Evolutionary conservation across 2,329 filamentous ascomycete species (phyloP), one percentile per base, ranked within the genome.

Genomic region (Colletotrichum shisoi): DNA sequence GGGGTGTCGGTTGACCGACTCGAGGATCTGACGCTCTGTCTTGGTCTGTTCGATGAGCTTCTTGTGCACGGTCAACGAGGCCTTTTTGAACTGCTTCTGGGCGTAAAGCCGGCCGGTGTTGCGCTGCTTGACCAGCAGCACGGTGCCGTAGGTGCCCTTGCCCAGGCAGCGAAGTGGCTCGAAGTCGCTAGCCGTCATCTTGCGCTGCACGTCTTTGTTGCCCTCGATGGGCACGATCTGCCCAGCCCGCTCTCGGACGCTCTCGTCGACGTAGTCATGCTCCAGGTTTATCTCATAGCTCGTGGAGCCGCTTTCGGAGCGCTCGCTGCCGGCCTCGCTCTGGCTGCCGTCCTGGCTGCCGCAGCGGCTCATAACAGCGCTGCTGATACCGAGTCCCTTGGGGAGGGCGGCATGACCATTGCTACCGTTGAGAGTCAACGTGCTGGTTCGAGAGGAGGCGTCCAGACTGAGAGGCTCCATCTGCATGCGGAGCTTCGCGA

Each of bases 31-130:
- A 57, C 95, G 91, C 81, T 99, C 95, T 2, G 94, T 98, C 84
- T 96, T 97, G 64, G 95, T 98, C 81, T 98, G 95, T 80, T 98
- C 94, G 57, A 99, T 88, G 39, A 98, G 86, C 77, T 94, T 93
- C 84, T 97, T 97, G 80, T 97, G 94, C 45, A 99, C 92, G 0
- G 94, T 93, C 59, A 99, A 83, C 9, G 93, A 96, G 0, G 96
- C 95, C 80, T 99, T 99, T 78, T 94, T 95, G 80, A 99, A 95
- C 79, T 98, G 94, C 82, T 99, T 99, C 81, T 99, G 96, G 0
- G 95, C 96, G 75, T 94, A 99, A 5, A 99, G 86, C 49, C 92
- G 89, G 48, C 95, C 95, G 2, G 94, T 97, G 37, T 87, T 82
- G 57, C 88, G 88, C 80, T 99, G 94, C 80, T 94, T 95, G 69